Percentiles rank a stretch among this genome's conserved stretches.
Conservation (phyloP, 805 yeast genomes). For the Candida easanensis region DNA sequence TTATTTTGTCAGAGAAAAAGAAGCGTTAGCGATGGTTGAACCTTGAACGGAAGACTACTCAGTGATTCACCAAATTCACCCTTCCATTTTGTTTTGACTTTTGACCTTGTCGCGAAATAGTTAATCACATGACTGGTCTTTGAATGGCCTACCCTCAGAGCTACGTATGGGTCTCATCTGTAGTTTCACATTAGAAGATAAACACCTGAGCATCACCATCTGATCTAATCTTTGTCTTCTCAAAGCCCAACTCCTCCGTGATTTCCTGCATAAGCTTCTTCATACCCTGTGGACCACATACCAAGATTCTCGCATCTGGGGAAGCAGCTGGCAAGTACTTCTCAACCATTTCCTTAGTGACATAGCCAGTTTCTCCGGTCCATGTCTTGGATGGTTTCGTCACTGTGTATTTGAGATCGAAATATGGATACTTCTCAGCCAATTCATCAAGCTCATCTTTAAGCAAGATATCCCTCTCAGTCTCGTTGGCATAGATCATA, state of each 20-base stretch:
- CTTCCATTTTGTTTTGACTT: too few relatives aligned
- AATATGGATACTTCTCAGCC: conserved; percentile 57
- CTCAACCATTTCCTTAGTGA: conserved; percentile 55
- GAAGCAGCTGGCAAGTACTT: conserved; percentile 51
- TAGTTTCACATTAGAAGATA: conserved; percentile 52
- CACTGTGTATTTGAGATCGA: conserved; percentile 58
- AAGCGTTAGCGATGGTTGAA: too few relatives aligned
- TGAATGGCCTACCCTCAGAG: too few relatives aligned
- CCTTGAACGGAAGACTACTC: too few relatives aligned
- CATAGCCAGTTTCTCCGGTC: conserved; percentile 58
- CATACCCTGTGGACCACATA: conserved; percentile 78
- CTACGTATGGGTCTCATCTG: too few relatives aligned
- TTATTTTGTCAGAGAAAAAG: too few relatives aligned
- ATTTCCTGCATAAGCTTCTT: conserved; percentile 48
- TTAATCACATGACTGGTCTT: too few relatives aligned
- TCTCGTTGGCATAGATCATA: conserved; percentile 69
- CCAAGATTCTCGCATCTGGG: conserved; percentile 51
- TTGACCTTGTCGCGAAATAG: too few relatives aligned
- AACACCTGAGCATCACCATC: conserved; percentile 55
- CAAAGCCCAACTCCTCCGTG: conserved; percentile 61
- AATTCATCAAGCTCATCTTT: conserved; percentile 72
- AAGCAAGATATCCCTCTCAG: conserved; percentile 72
- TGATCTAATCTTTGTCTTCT: conserved; percentile 41
- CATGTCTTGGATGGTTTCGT: conserved; percentile 48
- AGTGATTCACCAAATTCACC: too few relatives aligned